A percentile compares a stretch with the other conserved stretches of the same genome.
Evolutionary conservation across 306 rosid genomes (phyloP).

Genomic region (Fragaria nilgerrensis): DNA sequence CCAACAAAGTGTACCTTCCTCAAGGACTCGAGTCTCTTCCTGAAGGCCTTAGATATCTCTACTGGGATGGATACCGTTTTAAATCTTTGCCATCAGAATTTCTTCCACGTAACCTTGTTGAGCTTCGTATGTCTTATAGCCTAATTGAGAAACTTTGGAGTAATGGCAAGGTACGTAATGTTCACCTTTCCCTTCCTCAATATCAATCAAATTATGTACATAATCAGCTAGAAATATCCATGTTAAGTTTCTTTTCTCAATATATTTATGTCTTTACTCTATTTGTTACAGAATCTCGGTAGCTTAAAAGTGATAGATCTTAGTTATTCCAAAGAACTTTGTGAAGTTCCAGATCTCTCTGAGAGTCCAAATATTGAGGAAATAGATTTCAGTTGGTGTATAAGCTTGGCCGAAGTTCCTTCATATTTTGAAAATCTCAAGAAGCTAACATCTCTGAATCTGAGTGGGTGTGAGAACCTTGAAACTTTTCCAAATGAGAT

Average conservation of each 20-base stretch:
- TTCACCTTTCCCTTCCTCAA: background rate
- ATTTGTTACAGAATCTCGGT: conserved; percentile 12
- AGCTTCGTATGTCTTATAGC: background rate
- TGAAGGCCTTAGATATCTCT: conserved; percentile 9
- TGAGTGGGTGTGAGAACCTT: background rate
- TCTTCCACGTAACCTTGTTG: conserved; percentile 9
- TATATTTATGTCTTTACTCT: background rate
- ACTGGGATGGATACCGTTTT: conserved; percentile 1
- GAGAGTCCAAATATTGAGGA: conserved; percentile 3
- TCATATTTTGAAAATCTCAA: background rate
- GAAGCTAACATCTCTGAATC: conserved; percentile 3
- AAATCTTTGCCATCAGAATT: background rate
- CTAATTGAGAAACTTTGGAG: background rate
- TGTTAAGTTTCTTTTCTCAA: background rate
- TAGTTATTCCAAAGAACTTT: background rate
- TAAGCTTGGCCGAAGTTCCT: conserved; percentile 18
- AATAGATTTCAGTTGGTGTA: background rate
- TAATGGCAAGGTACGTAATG: background rate
- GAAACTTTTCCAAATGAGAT: background rate
- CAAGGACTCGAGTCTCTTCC: conserved; percentile 3
- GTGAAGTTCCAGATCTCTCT: conserved; percentile 26
- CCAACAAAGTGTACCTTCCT: background rate
- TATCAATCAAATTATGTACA: background rate
- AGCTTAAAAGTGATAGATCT: conserved; percentile 14
- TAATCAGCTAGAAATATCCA: background rate